Evolutionary conservation across 2,329 filamentous ascomycete species (phyloP).

Genomic region (Phyllosticta paracitricarpa): DNA sequence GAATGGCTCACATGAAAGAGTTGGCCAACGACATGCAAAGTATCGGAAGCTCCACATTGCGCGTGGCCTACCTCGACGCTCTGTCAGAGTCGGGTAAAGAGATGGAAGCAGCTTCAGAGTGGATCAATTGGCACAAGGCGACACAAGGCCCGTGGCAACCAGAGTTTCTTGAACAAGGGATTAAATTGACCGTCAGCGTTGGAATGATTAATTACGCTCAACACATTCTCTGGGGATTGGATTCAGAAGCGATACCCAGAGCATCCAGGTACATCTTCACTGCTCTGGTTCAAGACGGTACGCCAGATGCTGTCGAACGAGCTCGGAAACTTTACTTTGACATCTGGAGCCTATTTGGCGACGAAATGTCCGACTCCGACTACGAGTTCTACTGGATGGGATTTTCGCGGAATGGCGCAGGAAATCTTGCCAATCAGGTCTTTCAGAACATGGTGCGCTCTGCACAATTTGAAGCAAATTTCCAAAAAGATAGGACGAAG

Average conservation of each 20-base stretch:
- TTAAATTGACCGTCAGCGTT: slow-evolving; percentile 51
- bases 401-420: slow-evolving; percentile 57
- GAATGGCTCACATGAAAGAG: slow-evolving; percentile 15
- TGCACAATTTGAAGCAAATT: not conserved
- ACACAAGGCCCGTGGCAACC: slow-evolving; percentile 19
- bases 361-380: slow-evolving; percentile 57
- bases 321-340: slow-evolving; percentile 61
- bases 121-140: slow-evolving; percentile 19
- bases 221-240: slow-evolving; percentile 41
- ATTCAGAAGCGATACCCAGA: slow-evolving; percentile 41
- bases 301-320: slow-evolving; percentile 32
- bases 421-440: slow-evolving; percentile 59
- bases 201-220: slow-evolving; percentile 52
- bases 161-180: slow-evolving; percentile 51
- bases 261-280: slow-evolving; percentile 60
- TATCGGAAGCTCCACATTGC: slow-evolving; percentile 16
- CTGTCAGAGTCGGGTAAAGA: slow-evolving; percentile 19
- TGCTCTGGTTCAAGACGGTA: slow-evolving; percentile 48
- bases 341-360: slow-evolving; percentile 51
- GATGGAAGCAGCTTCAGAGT: slow-evolving; percentile 21
- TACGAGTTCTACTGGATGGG: slow-evolving; percentile 65
- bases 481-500: not conserved
- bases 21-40: slow-evolving; percentile 22
- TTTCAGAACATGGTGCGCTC: slow-evolving; percentile 68
- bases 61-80: slow-evolving; percentile 19